Percentiles rank a stretch among this genome's conserved stretches.
These are phyloP conservation scores for Pochonia chlamydosporia DNA, from an alignment of 2,329 filamentous ascomycete genomes.

Conservation along the genomic window DNA sequence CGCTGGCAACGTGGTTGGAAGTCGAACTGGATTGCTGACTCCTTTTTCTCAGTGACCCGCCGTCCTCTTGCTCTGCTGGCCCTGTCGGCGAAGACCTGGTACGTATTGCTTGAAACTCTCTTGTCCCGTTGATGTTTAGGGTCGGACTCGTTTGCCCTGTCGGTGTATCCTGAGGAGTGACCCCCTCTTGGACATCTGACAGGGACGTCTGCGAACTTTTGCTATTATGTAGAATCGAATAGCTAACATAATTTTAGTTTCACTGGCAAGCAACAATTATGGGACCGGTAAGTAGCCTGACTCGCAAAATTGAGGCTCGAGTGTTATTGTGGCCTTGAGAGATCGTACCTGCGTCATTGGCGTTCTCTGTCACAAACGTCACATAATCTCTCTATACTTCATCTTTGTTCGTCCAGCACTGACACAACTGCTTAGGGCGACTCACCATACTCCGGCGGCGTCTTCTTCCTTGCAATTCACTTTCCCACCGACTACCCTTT, in stretches of 20 bases:
- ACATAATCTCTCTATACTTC: too few relatives aligned
- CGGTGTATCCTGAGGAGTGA: background rate
- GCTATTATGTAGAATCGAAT: background rate
- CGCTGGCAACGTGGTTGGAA: background rate
- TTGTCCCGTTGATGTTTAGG: background rate
- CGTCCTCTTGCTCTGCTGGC: conserved; percentile 96
- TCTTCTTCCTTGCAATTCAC: conserved; percentile 98
- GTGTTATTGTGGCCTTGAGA: background rate
- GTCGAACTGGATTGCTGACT: conserved; percentile 14
- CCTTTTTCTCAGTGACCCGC: conserved; percentile 68
- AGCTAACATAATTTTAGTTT: conserved; percentile 57
- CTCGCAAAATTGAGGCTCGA: background rate
- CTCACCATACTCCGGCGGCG: conserved; percentile 94
- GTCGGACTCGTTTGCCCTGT: background rate
- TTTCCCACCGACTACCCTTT: conserved; percentile 99
- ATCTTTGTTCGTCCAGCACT: conserved; percentile 16
- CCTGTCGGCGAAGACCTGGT: conserved; percentile 97
- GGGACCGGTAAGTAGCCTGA: conserved; percentile 73
- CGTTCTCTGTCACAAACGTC: too few relatives aligned
- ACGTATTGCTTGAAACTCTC: conserved; percentile 38
- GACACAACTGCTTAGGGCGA: conserved; percentile 60
- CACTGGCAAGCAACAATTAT: conserved; percentile 99
- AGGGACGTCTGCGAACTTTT: background rate
- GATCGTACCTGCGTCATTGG: too few relatives aligned
- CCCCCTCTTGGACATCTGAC: background rate